These are phyloP conservation scores for Phialophora chinensis DNA, from an alignment of 2,329 filamentous ascomycete species.

Conservation along the genomic window DNA sequence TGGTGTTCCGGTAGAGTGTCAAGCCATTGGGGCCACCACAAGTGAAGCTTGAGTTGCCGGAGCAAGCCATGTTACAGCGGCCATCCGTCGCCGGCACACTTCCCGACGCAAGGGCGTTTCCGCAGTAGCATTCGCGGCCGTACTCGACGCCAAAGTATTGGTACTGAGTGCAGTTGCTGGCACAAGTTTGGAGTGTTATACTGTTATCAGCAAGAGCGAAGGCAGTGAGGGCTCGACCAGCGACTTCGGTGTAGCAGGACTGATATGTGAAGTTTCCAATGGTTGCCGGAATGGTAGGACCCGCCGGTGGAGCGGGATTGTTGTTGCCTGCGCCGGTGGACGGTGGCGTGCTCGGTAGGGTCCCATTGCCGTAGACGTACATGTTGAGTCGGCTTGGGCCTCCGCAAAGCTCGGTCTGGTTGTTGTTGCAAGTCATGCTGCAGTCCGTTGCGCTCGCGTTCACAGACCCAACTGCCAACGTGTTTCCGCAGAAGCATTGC, in stretches of 20 bases:
- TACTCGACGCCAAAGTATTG: conserved; percentile 45
- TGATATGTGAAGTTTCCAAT: conserved; percentile 34
- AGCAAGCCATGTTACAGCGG: conserved; percentile 53
- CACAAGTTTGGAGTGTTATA: conserved; percentile 41
- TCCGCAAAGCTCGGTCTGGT: conserved; percentile 41
- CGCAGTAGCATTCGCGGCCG: conserved; percentile 46
- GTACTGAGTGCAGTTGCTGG: conserved; percentile 41
- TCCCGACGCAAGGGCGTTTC: conserved; percentile 39
- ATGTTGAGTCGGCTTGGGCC: conserved; percentile 34
- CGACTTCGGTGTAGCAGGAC: conserved; percentile 41
- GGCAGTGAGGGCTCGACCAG: conserved; percentile 43
- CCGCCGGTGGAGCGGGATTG: conserved; percentile 18
- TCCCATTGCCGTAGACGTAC: conserved; percentile 31
- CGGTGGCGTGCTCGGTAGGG: conserved; percentile 16
- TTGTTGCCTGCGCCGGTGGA: conserved; percentile 19
- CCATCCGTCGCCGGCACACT: conserved; percentile 30
- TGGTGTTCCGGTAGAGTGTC: conserved; percentile 39
- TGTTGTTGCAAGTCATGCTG: conserved; percentile 40
- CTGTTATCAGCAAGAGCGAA: conserved; percentile 35
- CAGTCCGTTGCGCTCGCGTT: conserved; percentile 26
- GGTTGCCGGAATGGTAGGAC: conserved; percentile 22
- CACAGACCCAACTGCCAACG: conserved; percentile 32
- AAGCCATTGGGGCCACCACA: conserved; percentile 60
- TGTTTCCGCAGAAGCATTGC: conserved; percentile 47
- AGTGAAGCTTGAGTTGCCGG: conserved; percentile 46